Evolutionary conservation across 306 rosid genomes (phyloP).

Genomic region (Datisca glomerata): DNA sequence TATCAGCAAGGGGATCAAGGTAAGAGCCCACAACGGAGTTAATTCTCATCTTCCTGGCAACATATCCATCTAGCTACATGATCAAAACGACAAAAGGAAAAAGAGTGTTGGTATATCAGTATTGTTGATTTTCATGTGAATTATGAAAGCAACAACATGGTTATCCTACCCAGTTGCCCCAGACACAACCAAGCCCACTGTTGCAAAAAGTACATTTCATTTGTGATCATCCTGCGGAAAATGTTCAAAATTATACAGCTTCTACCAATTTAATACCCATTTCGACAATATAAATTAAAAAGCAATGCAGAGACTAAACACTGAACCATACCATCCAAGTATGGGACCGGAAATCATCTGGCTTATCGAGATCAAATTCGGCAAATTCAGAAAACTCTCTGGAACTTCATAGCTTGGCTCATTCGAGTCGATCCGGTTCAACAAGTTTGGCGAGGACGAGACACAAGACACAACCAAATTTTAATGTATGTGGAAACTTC

Average conservation of each 20-base stretch:
- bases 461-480: slow-evolving; percentile 12
- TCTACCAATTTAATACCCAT: neutral
- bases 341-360: slow-evolving; percentile 76
- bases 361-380: slow-evolving; percentile 56
- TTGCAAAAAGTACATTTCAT: slow-evolving; percentile 64
- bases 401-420: slow-evolving; percentile 9
- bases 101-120: neutral
- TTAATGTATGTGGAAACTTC: slow-evolving; percentile 28
- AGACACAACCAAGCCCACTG: slow-evolving; percentile 70
- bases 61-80: slow-evolving; percentile 71
- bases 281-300: neutral
- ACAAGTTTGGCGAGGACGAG: slow-evolving; percentile 5
- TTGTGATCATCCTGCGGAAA: slow-evolving; percentile 59
- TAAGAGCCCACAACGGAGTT: slow-evolving; percentile 95
- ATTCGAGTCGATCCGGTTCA: slow-evolving; percentile 23
- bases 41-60: slow-evolving; percentile 82
- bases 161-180: slow-evolving; percentile 80
- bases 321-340: slow-evolving; percentile 57
- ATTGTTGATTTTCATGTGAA: neutral
- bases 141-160: neutral
- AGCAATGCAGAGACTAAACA: neutral
- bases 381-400: slow-evolving; percentile 51
- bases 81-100: slow-evolving; percentile 10
- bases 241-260: slow-evolving; percentile 5
- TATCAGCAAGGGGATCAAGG: slow-evolving; percentile 96